A percentile compares a stretch with the other conserved stretches of the same genome.
These are phyloP conservation scores for Penicillium fuscoglaucum DNA, from an alignment of 2,329 filamentous ascomycete genomes.

Conservation along the genomic window DNA sequence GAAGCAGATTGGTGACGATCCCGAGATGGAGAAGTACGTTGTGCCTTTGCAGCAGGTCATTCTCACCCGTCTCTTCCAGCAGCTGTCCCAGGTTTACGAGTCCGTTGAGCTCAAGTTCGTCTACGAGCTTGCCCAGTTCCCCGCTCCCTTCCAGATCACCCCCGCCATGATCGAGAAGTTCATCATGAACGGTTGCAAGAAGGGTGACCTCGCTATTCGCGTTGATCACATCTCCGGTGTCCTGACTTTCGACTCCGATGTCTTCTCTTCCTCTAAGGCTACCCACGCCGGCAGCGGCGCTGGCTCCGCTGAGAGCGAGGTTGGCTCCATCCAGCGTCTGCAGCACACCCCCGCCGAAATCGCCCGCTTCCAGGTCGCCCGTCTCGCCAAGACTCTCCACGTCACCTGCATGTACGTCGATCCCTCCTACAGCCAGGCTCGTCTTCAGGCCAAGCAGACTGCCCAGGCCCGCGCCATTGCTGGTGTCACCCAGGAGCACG, in stretches of 20 bases:
- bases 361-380: constrained; percentile 88
- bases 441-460: constrained; percentile 73
- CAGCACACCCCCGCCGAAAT: constrained; percentile 98
- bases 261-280: constrained; percentile 96
- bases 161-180: constrained; percentile 96
- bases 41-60: constrained; percentile 96
- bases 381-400: constrained; percentile 86
- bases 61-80: constrained; percentile 95
- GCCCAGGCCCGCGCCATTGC: constrained; percentile 79
- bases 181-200: constrained; percentile 99
- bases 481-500: constrained; percentile 89
- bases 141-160: constrained; percentile 90
- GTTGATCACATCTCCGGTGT: constrained; percentile 95
- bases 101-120: constrained; percentile 94
- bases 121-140: constrained; percentile 90
- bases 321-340: constrained; percentile 83
- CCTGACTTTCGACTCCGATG: constrained; percentile 94
- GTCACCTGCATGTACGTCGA: constrained; percentile 96
- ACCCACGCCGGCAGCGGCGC: constrained; percentile 79
- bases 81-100: constrained; percentile 97
- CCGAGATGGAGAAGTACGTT: constrained; percentile 97
- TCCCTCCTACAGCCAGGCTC: constrained; percentile 79
- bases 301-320: constrained; percentile 84
- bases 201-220: constrained; percentile 93
- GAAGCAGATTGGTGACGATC: constrained; percentile 85